These are phyloP conservation scores for Aureobasidium sp. DNA, from an alignment of 2,329 filamentous ascomycete species.

Conservation along the genomic window DNA sequence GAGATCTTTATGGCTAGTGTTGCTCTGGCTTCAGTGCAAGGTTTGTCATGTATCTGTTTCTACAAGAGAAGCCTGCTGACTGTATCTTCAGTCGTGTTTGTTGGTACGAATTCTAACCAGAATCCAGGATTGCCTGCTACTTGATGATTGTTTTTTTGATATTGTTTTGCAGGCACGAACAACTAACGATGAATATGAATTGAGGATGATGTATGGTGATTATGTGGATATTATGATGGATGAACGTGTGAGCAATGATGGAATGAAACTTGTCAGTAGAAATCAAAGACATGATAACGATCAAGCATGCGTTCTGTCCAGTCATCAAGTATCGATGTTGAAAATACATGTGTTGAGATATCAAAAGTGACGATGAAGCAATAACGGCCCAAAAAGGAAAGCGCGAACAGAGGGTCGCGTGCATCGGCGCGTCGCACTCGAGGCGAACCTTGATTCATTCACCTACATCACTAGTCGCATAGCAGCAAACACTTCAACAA, in stretches of 20 bases:
- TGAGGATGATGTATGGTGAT: background rate
- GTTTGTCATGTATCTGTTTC: no score
- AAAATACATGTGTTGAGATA: background rate
- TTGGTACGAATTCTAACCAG: slow-evolving; percentile 16
- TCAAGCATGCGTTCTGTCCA: background rate
- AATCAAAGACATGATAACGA: background rate
- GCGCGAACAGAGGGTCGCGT: background rate
- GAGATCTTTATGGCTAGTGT: slow-evolving; percentile 22
- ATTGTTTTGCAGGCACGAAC: background rate
- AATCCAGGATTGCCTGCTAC: background rate
- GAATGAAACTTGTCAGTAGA: background rate
- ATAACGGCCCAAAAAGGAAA: slow-evolving; percentile 3
- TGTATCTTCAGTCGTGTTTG: slow-evolving; percentile 19
- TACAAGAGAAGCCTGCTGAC: no score
- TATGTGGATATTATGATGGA: background rate
- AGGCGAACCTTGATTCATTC: slow-evolving; percentile 24
- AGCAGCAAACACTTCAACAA: background rate
- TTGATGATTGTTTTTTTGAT: background rate
- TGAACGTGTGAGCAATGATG: background rate
- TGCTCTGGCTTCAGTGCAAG: slow-evolving; percentile 21
- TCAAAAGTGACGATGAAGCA: background rate
- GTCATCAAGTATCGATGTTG: background rate
- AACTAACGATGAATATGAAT: background rate
- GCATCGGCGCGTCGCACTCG: background rate
- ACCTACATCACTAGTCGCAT: background rate